These are phyloP conservation scores for Lycium barbarum DNA, from an alignment of 257 asterid species.

Conservation along the genomic window DNA sequence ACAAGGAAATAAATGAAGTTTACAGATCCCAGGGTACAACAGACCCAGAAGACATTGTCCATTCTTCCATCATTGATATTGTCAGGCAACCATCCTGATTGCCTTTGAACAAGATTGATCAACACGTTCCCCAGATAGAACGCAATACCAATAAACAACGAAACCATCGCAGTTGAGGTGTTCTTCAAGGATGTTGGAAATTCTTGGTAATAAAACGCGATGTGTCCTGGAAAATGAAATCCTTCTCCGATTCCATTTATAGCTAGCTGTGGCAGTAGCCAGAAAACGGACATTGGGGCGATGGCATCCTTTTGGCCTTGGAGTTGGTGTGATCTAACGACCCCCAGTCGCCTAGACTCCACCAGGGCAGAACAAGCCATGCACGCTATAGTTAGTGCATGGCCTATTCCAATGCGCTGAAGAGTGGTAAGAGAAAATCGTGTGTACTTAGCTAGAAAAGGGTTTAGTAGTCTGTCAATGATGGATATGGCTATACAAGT, in stretches of 20 bases:
- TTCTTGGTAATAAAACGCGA: constrained; percentile 43
- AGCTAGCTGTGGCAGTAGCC: constrained; percentile 57
- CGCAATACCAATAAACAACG: constrained; percentile 39
- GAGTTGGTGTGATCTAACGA: constrained; percentile 22
- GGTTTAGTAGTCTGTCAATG: constrained; percentile 53
- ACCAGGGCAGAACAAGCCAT: constrained; percentile 55
- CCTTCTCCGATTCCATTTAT: constrained; percentile 53
- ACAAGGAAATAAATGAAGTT: constrained; percentile 57
- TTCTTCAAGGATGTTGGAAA: constrained; percentile 47
- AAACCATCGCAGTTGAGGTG: constrained; percentile 41
- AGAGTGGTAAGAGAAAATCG: constrained; percentile 54
- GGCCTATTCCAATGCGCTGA: constrained; percentile 67
- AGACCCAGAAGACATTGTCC: constrained; percentile 74
- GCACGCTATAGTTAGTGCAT: constrained; percentile 44
- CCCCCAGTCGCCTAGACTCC: constrained; percentile 43
- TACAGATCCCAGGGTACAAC: constrained; percentile 51
- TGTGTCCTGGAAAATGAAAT: constrained; percentile 45
- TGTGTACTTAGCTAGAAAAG: constrained; percentile 49
- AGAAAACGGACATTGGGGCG: constrained; percentile 42
- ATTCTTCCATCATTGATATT: constrained; percentile 68
- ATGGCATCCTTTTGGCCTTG: constrained; percentile 30
- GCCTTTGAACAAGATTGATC: constrained; percentile 45
- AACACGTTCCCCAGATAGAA: constrained; percentile 41
- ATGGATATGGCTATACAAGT: constrained; percentile 54
- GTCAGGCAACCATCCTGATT: constrained; percentile 69